A percentile compares a stretch with the other conserved stretches of the same genome.
These are phyloP conservation scores for Oenanthe sinensis DNA, from an alignment of 129 eudicot species.

Conservation along the genomic window DNA sequence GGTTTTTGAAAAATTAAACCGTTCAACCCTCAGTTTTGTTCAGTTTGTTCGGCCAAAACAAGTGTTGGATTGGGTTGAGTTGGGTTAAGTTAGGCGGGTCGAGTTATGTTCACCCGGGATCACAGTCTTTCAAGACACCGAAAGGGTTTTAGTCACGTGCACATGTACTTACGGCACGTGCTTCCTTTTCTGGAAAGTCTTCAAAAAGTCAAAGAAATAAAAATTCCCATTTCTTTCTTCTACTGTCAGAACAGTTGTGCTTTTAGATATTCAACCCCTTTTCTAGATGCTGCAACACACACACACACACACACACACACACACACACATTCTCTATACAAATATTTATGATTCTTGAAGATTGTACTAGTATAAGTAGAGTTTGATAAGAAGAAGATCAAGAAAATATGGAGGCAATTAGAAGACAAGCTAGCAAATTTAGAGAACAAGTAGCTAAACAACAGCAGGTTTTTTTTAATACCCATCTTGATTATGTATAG, in stretches of 20 bases:
- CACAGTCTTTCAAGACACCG: not conserved
- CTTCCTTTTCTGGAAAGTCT: not conserved
- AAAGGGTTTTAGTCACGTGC: not conserved
- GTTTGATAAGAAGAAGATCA: constrained; percentile 7
- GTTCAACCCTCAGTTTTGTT: too few relatives aligned
- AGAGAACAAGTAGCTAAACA: constrained; percentile 97
- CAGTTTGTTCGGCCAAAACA: too few relatives aligned
- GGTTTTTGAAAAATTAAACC: too few relatives aligned
- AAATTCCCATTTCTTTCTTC: not conserved
- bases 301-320: not conserved
- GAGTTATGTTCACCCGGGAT: too few relatives aligned
- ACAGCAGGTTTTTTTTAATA: constrained; percentile 57
- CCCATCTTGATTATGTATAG: not conserved
- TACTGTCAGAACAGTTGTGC: not conserved
- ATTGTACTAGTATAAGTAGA: not conserved
- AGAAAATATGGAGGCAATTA: constrained; percentile 62
- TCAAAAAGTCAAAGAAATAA: not conserved
- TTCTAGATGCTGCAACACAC: not conserved
- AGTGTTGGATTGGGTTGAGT: too few relatives aligned
- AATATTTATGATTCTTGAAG: not conserved
- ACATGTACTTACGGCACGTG: not conserved
- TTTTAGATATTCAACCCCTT: not conserved
- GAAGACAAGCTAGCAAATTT: constrained; percentile 86
- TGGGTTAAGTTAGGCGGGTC: too few relatives aligned
- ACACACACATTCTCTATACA: not conserved